phyloP scores from a whole-genome alignment of 192 early-diverging fungal species.

The Linnemannia exigua region DNA sequence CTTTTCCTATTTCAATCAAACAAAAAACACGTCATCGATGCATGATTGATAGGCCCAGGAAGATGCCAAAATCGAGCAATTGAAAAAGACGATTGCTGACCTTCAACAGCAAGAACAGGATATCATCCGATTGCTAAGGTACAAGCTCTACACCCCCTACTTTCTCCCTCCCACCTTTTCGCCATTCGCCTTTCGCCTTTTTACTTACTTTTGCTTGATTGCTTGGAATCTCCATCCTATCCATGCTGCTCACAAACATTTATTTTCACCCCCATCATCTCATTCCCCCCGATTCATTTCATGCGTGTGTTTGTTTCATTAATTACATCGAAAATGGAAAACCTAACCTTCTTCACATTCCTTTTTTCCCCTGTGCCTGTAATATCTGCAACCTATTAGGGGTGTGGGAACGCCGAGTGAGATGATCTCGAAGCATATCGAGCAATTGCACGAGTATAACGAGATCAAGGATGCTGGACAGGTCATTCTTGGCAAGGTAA shows the following conservation, averaged over 20 bases:
- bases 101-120: slow-evolving; percentile 41
- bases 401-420: slow-evolving; percentile 52
- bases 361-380: not conserved
- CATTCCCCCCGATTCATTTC: not conserved
- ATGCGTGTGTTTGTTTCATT: slow-evolving; percentile 5
- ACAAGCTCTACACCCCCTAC: not conserved
- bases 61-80: slow-evolving; percentile 33
- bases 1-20: not conserved
- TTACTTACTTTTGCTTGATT: not conserved
- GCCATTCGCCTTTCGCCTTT: not conserved
- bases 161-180: too few species aligned
- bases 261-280: not conserved
- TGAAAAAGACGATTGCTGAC: slow-evolving; percentile 38
- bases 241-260: not conserved
- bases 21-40: not conserved
- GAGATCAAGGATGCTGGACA: slow-evolving; percentile 76
- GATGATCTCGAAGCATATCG: slow-evolving; percentile 61
- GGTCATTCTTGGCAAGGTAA: slow-evolving; percentile 59
- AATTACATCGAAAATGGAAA: not conserved
- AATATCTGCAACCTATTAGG: too few species aligned
- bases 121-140: slow-evolving; percentile 41
- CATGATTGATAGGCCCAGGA: slow-evolving; percentile 32
- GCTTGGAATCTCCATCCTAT: not conserved
- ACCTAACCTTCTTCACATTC: not conserved
- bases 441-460: slow-evolving; percentile 71